Evolutionary conservation across 768 basidiomycete genomes (phyloP).

Genomic region (Pisolithus sp.): DNA sequence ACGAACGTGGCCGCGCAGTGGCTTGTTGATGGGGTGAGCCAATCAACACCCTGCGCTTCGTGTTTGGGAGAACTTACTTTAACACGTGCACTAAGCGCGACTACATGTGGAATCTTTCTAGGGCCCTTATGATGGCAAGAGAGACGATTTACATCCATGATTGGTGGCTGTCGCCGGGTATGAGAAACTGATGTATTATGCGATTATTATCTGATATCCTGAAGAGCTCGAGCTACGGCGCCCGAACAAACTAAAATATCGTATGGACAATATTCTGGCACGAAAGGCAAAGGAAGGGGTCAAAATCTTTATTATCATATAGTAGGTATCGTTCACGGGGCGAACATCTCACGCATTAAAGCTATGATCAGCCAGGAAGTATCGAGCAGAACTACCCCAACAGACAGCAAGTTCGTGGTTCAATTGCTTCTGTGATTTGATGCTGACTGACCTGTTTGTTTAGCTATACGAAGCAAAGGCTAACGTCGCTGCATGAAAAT

Average conservation of each 20-base stretch:
- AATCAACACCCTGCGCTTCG: not conserved
- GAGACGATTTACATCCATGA: constrained; percentile 93
- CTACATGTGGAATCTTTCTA: constrained; percentile 96
- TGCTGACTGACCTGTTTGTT: constrained; percentile 8
- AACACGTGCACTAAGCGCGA: constrained; percentile 54
- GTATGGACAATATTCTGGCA: constrained; percentile 80
- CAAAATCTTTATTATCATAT: constrained; percentile 91
- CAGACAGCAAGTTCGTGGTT: constrained; percentile 73
- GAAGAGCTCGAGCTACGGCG: constrained; percentile 82
- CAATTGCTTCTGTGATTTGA: not conserved
- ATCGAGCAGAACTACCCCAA: constrained; percentile 89
- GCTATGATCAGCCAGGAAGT: constrained; percentile 73
- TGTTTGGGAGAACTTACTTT: constrained; percentile 1
- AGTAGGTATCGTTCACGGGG: constrained; percentile 43
- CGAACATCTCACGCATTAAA: not conserved
- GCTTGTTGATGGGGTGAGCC: constrained; percentile 91
- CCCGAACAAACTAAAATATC: constrained; percentile 77
- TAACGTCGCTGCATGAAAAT: constrained; percentile 79
- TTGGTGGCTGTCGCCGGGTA: constrained; percentile 95
- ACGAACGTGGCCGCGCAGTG: constrained; percentile 93
- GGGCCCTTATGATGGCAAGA: constrained; percentile 84
- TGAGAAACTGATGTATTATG: constrained; percentile 1
- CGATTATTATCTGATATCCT: not conserved
- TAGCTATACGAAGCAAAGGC: constrained; percentile 81
- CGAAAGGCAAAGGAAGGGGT: constrained; percentile 93